Evolutionary conservation across 805 yeast species (phyloP).

Genomic region (Suhomyces kilbournensis): DNA sequence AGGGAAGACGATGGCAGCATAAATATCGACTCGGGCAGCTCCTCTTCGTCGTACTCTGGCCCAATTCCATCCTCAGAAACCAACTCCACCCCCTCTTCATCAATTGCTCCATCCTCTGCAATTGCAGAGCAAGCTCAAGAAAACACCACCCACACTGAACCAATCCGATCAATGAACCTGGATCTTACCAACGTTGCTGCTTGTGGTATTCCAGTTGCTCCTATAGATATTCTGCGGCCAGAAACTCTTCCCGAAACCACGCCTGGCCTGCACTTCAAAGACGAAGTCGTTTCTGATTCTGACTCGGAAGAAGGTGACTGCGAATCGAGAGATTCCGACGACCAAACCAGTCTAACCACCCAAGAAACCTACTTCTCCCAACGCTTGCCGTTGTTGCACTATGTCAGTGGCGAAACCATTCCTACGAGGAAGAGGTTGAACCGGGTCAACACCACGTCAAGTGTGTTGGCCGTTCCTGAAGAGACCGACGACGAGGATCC

Average conservation of each 20-base stretch:
- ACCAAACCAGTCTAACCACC: constrained; percentile 12
- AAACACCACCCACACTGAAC: too few species aligned
- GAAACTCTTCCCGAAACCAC: background rate
- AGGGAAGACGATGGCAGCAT: background rate
- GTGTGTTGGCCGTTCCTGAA: background rate
- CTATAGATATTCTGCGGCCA: background rate
- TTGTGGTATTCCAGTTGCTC: background rate
- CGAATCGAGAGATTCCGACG: constrained; percentile 4
- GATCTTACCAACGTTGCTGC: background rate
- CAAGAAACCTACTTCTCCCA: constrained; percentile 23
- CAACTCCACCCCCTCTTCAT: background rate
- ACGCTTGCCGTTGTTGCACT: constrained; percentile 23
- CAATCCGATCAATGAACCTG: too few species aligned
- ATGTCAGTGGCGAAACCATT: constrained; percentile 18
- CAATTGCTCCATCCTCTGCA: background rate
- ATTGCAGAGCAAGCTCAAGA: too few species aligned
- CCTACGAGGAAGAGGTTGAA: constrained; percentile 3
- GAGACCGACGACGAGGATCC: constrained; percentile 1
- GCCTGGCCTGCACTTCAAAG: background rate
- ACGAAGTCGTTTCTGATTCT: background rate
- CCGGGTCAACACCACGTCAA: background rate
- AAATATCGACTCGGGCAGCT: background rate
- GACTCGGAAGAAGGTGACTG: background rate
- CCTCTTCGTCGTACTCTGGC: background rate
- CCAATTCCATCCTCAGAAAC: background rate